phyloP scores from a whole-genome alignment of 768 basidiomycete genomes.

The Rhodotorula kratochvilovae region DNA sequence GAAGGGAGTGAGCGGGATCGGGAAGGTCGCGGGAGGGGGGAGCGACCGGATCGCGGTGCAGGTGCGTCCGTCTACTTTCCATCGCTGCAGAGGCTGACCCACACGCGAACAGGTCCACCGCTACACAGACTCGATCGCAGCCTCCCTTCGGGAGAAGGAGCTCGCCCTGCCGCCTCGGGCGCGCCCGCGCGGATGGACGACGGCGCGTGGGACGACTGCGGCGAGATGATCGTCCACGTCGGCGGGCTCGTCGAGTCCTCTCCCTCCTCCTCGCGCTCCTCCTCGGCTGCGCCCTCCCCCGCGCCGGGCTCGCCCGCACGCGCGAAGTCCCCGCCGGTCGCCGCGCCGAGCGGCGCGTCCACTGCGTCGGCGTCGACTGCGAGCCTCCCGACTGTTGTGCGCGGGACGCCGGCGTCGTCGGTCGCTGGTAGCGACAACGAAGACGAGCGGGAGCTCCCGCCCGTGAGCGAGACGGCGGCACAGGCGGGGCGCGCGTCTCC shows the following conservation, averaged over 20 bases:
- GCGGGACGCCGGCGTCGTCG: neutral
- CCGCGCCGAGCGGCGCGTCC: neutral
- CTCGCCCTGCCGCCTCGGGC: neutral
- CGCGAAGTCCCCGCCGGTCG: neutral
- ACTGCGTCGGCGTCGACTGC: conserved; percentile 6
- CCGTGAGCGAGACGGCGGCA: neutral
- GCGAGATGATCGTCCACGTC: conserved; percentile 34
- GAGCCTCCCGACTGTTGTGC: neutral
- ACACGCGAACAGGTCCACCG: conserved; percentile 71
- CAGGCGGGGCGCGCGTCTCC: neutral
- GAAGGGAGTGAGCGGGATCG: conserved; percentile 41
- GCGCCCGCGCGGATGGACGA: neutral
- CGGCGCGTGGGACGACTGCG: conserved; percentile 34
- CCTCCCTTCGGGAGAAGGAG: conserved; percentile 62
- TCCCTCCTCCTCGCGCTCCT: neutral
- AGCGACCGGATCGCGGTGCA: conserved; percentile 23
- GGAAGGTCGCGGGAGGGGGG: conserved; percentile 40
- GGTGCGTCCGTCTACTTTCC: conserved; percentile 13
- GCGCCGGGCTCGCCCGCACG: neutral
- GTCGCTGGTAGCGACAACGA: neutral
- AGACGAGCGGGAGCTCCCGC: neutral
- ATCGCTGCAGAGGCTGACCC: conserved; percentile 48
- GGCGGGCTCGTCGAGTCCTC: conserved; percentile 21
- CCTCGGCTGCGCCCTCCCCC: neutral
- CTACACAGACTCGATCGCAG: conserved; percentile 68